Evolutionary conservation across 768 basidiomycete species (phyloP).

Genomic region (Suillus ampliporus): DNA sequence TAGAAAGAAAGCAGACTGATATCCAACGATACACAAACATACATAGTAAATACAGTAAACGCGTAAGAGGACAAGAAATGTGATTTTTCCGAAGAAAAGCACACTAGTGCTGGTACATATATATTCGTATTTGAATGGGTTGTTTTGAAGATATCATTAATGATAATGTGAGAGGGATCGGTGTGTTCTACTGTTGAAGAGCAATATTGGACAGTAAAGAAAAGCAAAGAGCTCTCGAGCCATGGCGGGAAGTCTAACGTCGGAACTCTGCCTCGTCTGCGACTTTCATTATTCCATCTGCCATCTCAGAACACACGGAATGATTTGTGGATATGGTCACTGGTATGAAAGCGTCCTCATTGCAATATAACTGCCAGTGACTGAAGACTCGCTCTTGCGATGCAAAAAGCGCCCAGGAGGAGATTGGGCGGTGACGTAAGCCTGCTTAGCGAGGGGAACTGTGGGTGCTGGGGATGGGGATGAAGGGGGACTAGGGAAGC

Average conservation of each 20-base stretch:
- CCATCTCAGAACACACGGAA: background rate
- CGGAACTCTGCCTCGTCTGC: background rate
- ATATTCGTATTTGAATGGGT: background rate
- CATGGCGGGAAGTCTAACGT: background rate
- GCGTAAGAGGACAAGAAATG: background rate
- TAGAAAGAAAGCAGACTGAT: background rate
- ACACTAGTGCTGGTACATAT: background rate
- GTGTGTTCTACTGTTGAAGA: background rate
- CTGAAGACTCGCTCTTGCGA: conserved; percentile 6
- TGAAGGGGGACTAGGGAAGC: background rate
- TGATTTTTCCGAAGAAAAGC: background rate
- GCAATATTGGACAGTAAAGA: background rate
- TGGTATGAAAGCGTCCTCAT: background rate
- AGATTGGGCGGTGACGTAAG: background rate
- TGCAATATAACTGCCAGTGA: background rate
- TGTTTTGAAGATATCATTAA: background rate
- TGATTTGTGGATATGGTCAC: background rate
- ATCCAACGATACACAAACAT: no score
- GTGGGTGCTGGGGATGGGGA: background rate
- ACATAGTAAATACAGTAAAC: background rate
- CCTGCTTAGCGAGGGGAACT: background rate
- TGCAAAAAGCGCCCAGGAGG: background rate
- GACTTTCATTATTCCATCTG: background rate
- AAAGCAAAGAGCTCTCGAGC: background rate
- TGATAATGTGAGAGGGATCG: no score